Base-by-base conservation (phyloP, 2,329 filamentous ascomycete species). In the Penicillium paneum region DNA sequence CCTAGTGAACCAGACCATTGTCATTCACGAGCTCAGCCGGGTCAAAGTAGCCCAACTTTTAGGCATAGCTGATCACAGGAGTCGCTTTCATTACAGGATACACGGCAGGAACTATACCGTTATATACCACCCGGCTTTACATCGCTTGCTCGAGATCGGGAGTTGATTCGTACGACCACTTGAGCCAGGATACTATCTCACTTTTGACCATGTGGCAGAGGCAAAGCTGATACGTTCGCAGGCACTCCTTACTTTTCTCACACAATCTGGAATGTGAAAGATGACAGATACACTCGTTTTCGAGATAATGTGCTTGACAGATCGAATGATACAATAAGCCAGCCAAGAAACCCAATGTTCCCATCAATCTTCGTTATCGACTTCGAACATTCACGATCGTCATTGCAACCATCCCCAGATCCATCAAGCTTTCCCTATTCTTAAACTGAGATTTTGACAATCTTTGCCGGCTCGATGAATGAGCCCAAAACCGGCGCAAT, bases 381-480 rank as follows among this genome's bases (percentile, higher is more conserved):
- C 13, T 34, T 24, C 29, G 3, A 32, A 35, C 17, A 8, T 12
- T 11, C 13, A 12, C 29, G 15, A 5, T 31, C 21, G 6, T 8
- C 34, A 13, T 19, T 3, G 6, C 10, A 15, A 21, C 11, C 21
- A 2, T 31, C 8, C 39, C 29, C 11, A 31, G 15, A 7, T 3
- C 3, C 28, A 10, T 21, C 26, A 21, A 5, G 12, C 7, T 11
- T 11, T 26, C 13, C 19, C 15, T 35, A 28, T 52, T 19, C 55
- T 21, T 40, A 24, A 26, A 64, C 36, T 3, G 54, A 44, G 17
- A 64, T 63, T 44, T 57, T 60, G 31, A 54, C 46, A 34, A 66
- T 38, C 40, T 66, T 66, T 5, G 42, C 64, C 1, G 62, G 64
- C 51, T 66, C 64, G 35, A 46, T 62, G 17, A 63, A 66, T 7